Percentiles rank a stretch among this genome's conserved stretches.
phyloP scores from a whole-genome alignment of 495 filamentous ascomycete species.

The Diplogelasinospora grovesii region DNA sequence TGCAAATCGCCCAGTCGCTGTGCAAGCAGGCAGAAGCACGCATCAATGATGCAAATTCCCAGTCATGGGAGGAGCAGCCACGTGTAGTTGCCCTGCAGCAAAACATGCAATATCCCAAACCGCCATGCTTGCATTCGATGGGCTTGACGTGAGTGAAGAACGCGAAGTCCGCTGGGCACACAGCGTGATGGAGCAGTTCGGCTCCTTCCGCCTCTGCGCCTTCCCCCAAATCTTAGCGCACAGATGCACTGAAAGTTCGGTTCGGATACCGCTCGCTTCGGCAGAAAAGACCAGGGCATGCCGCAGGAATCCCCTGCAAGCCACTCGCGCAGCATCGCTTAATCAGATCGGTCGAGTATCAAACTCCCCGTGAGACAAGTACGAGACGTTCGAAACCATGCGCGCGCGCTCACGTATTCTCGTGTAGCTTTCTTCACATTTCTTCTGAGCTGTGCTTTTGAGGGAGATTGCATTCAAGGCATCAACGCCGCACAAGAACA shows the following conservation, averaged over 20 bases:
- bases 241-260: constrained; percentile 6
- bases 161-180: not conserved
- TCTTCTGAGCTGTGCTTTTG: constrained; percentile 1
- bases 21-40: no score
- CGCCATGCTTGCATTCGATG: no score
- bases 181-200: not conserved
- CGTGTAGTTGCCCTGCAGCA: not conserved
- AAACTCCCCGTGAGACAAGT: constrained; percentile 24
- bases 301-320: constrained; percentile 20
- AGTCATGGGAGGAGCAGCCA: not conserved
- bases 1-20: no score
- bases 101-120: not conserved
- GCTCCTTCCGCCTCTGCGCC: not conserved
- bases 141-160: not conserved
- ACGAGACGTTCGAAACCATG: no score
- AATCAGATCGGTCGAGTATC: constrained; percentile 19
- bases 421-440: not conserved
- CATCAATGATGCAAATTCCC: not conserved
- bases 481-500: no score
- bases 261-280: constrained; percentile 24
- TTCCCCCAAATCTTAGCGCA: constrained; percentile 1
- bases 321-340: constrained; percentile 21
- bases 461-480: constrained; percentile 4
- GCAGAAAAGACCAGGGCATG: no score
- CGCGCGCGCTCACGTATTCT: constrained; percentile 4